Evolutionary conservation across 495 filamentous ascomycete genomes (phyloP), one percentile per base, ranked within the genome.

Genomic region (Rusavskia elegans): DNA sequence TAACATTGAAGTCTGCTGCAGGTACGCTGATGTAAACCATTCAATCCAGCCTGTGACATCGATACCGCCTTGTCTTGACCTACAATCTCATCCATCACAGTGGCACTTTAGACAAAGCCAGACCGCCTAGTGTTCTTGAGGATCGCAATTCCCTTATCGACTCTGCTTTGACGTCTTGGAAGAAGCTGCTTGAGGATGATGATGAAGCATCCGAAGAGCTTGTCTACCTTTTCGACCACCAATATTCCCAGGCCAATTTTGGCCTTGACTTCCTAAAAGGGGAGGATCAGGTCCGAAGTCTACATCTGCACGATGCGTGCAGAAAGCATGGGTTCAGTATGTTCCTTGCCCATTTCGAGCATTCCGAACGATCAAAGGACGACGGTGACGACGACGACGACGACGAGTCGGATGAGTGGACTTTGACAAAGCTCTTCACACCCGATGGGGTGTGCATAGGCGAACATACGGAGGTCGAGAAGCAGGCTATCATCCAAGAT

Each of bases 1-100:
- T 42, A 17, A 21, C 10, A 19, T 19, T 42, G 32, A 14, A 11
- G 10, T 42, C 7, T 77, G 20, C n/a, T 17, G 3, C 16, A 48
- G 73, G 74, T 76, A 72, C 60, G 65, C 74, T 0, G 72, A 79
- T 58, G 73, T 78, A 11, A 59, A 58, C 3, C 75, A 79, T 53
- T 71, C 77, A 55, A 65, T 78, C 41, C 61, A 66, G 29, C 68
- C 70, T 5, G 70, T 79, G 16, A 67, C 50, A 7, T 67, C 64
- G 3, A 3, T 70, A 69, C 51, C 70, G 74, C 9, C 64, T 71
- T 46, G 73, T 77, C 17, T 55, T 79, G 13, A 72, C 69, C 2
- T 80, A 74, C 59, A 80, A 79, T 54, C 66, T 80, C n/a, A 65
- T 70, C 14, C 64, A 75, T 39, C 52, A 45, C 17, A 49, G 29